Percentiles rank a stretch among this genome's conserved stretches.
Conservation (phyloP, 139 green algal genomes). For the Monoraphidium neglectum region DNA sequence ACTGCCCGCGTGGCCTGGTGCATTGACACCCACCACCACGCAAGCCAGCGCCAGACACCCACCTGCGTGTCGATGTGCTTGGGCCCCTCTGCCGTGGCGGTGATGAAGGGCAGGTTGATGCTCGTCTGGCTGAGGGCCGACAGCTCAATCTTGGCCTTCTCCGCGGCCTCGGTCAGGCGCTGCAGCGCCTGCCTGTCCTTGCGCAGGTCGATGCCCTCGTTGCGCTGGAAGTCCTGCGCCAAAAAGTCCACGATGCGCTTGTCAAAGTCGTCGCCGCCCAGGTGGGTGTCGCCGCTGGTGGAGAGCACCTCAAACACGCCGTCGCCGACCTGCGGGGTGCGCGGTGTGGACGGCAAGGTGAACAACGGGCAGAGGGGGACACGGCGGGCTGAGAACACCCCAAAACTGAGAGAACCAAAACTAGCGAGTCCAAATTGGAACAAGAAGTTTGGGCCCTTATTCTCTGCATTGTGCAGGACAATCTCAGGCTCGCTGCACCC, state of each 20-base stretch:
- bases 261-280: slow-evolving; percentile 99
- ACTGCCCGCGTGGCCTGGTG: too few species aligned
- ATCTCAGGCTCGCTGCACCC: too few species aligned
- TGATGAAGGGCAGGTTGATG: slow-evolving; percentile 99
- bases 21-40: too few species aligned
- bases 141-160: slow-evolving; percentile 99
- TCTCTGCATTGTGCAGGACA: too few species aligned
- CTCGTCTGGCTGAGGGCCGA: slow-evolving; percentile 74
- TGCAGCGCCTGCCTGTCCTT: slow-evolving; percentile 88
- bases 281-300: slow-evolving; percentile 97
- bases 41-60: too few species aligned
- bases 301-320: slow-evolving; percentile 99
- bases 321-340: slow-evolving; percentile 87
- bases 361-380: too few species aligned
- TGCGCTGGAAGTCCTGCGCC: slow-evolving; percentile 90
- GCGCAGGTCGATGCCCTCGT: slow-evolving; percentile 95
- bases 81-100: slow-evolving; percentile 95
- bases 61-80: slow-evolving; percentile 99
- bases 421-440: too few species aligned
- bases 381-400: too few species aligned
- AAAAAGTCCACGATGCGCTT: slow-evolving; percentile 98
- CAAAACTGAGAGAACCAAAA: too few species aligned
- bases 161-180: slow-evolving; percentile 94
- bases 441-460: too few species aligned
- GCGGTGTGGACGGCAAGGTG: neutral